Conservation (phyloP, 2,329 filamentous ascomycete species). For the Fulvia fulva region DNA sequence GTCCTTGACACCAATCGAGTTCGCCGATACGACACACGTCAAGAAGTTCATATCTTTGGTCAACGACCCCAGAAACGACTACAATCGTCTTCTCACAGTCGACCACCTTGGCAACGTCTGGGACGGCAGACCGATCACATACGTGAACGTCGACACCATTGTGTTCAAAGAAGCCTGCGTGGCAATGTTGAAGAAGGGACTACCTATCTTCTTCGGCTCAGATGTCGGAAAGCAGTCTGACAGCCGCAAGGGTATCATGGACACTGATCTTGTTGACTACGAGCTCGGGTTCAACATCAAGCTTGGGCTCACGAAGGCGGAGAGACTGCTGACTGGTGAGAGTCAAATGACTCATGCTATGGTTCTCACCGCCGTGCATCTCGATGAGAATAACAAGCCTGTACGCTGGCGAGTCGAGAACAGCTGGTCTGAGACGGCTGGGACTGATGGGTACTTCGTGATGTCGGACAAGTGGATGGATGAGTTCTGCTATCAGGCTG, state of each 20-base stretch:
- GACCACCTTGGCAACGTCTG: slow-evolving; percentile 76
- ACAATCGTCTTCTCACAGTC: slow-evolving; percentile 69
- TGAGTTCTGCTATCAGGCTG: slow-evolving; percentile 77
- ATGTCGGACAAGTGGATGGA: slow-evolving; percentile 70
- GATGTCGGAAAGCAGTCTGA: slow-evolving; percentile 84
- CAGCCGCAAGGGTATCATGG: slow-evolving; percentile 68
- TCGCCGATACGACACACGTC: slow-evolving; percentile 65
- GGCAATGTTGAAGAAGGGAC: slow-evolving; percentile 70
- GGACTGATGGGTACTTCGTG: slow-evolving; percentile 78
- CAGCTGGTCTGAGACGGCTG: slow-evolving; percentile 68
- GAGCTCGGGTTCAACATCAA: slow-evolving; percentile 76
- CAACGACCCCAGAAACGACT: slow-evolving; percentile 76
- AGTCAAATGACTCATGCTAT: slow-evolving; percentile 88
- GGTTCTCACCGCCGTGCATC: slow-evolving; percentile 82
- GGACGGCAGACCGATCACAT: slow-evolving; percentile 69
- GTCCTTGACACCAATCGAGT: slow-evolving; percentile 63
- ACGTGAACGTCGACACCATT: slow-evolving; percentile 75
- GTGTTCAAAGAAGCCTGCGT: slow-evolving; percentile 71
- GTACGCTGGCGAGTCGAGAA: slow-evolving; percentile 86
- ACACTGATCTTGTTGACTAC: slow-evolving; percentile 72
- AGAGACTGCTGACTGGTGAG: slow-evolving; percentile 69
- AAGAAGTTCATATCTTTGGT: slow-evolving; percentile 73
- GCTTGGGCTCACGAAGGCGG: slow-evolving; percentile 70
- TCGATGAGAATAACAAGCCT: slow-evolving; percentile 61
- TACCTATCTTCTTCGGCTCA: slow-evolving; percentile 83